phyloP scores from a whole-genome alignment of 2,329 filamentous ascomycete genomes.

The Xenoacremonium recifei region DNA sequence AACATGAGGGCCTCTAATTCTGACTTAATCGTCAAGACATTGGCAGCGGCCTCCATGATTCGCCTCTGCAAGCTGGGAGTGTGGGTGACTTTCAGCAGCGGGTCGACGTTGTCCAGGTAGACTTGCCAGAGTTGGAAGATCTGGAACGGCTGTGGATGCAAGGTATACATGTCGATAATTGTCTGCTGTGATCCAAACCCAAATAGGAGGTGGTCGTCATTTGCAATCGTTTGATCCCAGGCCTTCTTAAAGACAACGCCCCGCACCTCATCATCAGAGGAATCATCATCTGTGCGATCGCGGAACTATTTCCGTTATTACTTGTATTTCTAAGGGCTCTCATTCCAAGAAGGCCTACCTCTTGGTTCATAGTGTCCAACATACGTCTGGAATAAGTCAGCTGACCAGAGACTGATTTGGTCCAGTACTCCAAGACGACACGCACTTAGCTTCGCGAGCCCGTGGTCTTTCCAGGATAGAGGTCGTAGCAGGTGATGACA shows the following conservation, averaged over 20 bases:
- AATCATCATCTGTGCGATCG: constrained; percentile 1
- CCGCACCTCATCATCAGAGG: background rate
- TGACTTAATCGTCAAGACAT: constrained; percentile 37
- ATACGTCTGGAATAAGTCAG: constrained; percentile 36
- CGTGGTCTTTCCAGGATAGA: too few species aligned
- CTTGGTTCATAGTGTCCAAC: constrained; percentile 44
- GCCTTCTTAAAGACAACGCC: constrained; percentile 37
- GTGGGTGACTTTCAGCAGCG: constrained; percentile 58
- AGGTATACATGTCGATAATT: constrained; percentile 41
- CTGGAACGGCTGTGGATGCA: constrained; percentile 48
- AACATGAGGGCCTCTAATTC: constrained; percentile 57
- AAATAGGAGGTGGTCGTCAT: constrained; percentile 52
- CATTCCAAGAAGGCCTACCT: too few species aligned
- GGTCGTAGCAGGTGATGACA: too few species aligned
- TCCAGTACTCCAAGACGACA: too few species aligned
- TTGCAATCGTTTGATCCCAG: constrained; percentile 42
- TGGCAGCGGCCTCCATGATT: constrained; percentile 48
- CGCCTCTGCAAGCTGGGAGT: constrained; percentile 51
- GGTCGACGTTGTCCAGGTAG: constrained; percentile 58
- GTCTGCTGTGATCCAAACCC: constrained; percentile 46
- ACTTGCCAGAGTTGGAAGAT: constrained; percentile 56
- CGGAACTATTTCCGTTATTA: too few species aligned
- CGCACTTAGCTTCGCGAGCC: too few species aligned
- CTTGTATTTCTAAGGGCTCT: too few species aligned
- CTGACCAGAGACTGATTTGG: too few species aligned